phyloP scores from a whole-genome alignment of 805 yeast genomes.

The Candida manassasensis region DNA sequence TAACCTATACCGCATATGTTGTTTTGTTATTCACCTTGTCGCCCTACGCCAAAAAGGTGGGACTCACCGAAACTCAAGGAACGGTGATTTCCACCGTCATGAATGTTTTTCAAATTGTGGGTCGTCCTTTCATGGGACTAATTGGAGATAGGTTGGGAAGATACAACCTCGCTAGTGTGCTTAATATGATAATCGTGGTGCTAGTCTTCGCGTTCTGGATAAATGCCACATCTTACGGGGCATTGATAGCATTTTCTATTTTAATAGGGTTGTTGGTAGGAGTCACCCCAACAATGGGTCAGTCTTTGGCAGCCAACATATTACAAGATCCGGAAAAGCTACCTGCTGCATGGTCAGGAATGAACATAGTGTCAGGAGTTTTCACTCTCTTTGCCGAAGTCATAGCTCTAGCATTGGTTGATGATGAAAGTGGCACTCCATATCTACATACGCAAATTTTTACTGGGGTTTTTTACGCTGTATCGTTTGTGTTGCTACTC shows the following conservation, averaged over 20 bases:
- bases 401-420: slow-evolving; percentile 46
- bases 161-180: slow-evolving; percentile 25
- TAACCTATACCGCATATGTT: slow-evolving; percentile 34
- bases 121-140: slow-evolving; percentile 46
- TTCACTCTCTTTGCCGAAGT: slow-evolving; percentile 47
- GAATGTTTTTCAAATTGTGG: slow-evolving; percentile 43
- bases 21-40: slow-evolving; percentile 32
- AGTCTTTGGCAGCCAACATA: slow-evolving; percentile 22
- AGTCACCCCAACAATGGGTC: slow-evolving; percentile 23
- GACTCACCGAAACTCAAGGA: slow-evolving; percentile 33
- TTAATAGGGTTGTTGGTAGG: slow-evolving; percentile 31
- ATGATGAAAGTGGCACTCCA: slow-evolving; percentile 27
- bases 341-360: slow-evolving; percentile 38
- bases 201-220: slow-evolving; percentile 36
- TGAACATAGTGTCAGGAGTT: slow-evolving; percentile 28
- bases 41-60: slow-evolving; percentile 40
- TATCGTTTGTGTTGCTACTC: slow-evolving; percentile 38
- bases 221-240: slow-evolving; percentile 27
- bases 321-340: slow-evolving; percentile 17
- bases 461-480: slow-evolving; percentile 48
- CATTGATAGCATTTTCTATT: slow-evolving; percentile 26
- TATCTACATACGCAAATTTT: slow-evolving; percentile 58
- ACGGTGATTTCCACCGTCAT: slow-evolving; percentile 30
- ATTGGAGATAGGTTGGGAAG: slow-evolving; percentile 47
- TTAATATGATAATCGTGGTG: slow-evolving; percentile 21